A percentile compares a stretch with the other conserved stretches of the same genome.
These are phyloP conservation scores for Naganishia cerealis DNA, from an alignment of 1,284 basidiomycete species.

Conservation along the genomic window DNA sequence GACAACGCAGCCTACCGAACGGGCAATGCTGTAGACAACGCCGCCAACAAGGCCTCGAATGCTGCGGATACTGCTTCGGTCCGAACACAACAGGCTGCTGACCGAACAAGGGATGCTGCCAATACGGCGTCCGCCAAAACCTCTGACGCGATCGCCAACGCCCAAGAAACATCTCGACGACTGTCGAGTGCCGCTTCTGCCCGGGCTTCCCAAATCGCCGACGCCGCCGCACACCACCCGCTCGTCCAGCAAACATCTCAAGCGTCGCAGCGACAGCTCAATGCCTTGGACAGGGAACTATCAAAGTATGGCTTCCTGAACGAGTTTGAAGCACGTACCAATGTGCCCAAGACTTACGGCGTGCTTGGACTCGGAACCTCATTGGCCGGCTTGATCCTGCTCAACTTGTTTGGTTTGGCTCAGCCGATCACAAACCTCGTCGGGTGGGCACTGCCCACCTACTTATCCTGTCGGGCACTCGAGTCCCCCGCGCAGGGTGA, in stretches of 20 bases:
- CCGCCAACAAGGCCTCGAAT: slow-evolving; percentile 36
- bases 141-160: slow-evolving; percentile 10
- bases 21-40: neutral
- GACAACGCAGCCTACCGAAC: slow-evolving; percentile 6
- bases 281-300: slow-evolving; percentile 30
- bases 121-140: slow-evolving; percentile 6
- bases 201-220: slow-evolving; percentile 23
- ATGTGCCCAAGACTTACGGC: slow-evolving; percentile 36
- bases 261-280: slow-evolving; percentile 27
- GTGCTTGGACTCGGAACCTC: slow-evolving; percentile 38
- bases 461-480: slow-evolving; percentile 55
- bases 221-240: slow-evolving; percentile 29
- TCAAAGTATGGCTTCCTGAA: slow-evolving; percentile 35
- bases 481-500: slow-evolving; percentile 54
- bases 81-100: neutral
- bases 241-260: slow-evolving; percentile 31
- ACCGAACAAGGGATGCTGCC: slow-evolving; percentile 5
- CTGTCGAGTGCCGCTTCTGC: slow-evolving; percentile 12
- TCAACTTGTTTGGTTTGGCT: slow-evolving; percentile 56
- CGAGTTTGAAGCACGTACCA: slow-evolving; percentile 34
- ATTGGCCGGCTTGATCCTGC: slow-evolving; percentile 40
- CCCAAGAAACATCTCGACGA: slow-evolving; percentile 22
- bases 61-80: slow-evolving; percentile 9
- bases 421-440: slow-evolving; percentile 53
- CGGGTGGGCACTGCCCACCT: slow-evolving; percentile 56